Percentiles rank a stretch among this genome's conserved stretches.
These are phyloP conservation scores for Thermomucor indicae-seudaticae DNA, from an alignment of 371 early-diverging fungal species.

Conservation along the genomic window DNA sequence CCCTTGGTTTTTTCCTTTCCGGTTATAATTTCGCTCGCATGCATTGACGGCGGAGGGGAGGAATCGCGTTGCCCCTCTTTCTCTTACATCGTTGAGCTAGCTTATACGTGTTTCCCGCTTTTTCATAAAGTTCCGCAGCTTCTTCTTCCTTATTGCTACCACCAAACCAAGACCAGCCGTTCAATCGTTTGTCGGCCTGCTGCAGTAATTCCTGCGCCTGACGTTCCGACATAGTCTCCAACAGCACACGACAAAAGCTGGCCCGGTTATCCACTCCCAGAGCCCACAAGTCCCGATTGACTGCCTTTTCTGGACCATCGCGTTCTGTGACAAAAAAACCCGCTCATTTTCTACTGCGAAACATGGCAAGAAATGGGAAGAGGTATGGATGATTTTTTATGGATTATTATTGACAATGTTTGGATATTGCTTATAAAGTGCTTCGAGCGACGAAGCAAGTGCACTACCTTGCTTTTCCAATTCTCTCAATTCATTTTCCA, in stretches of 20 bases:
- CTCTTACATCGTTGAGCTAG: constrained; percentile 81
- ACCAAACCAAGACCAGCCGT: constrained; percentile 79
- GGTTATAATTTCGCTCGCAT: background rate
- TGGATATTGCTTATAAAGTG: constrained; percentile 13
- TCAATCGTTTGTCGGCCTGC: constrained; percentile 73
- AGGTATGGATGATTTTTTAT: no score
- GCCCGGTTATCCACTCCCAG: no score
- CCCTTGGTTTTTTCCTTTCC: constrained; percentile 45
- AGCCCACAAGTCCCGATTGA: no score
- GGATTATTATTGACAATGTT: background rate
- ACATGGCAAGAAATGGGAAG: no score
- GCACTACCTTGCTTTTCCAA: constrained; percentile 71
- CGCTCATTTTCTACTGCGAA: no score
- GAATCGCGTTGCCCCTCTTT: no score
- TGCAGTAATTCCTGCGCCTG: constrained; percentile 68
- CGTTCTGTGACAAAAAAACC: no score
- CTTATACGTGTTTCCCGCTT: constrained; percentile 90
- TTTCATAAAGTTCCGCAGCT: constrained; percentile 86
- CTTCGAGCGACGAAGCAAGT: constrained; percentile 30
- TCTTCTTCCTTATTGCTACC: constrained; percentile 84
- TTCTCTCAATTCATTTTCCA: constrained; percentile 82
- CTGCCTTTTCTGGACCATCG: no score
- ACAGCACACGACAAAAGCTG: no score
- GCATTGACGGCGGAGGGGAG: no score
- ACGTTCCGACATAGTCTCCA: constrained; percentile 59